Conservation (phyloP, 2,329 filamentous ascomycete genomes). For the Phialemonium atrogriseum region DNA sequence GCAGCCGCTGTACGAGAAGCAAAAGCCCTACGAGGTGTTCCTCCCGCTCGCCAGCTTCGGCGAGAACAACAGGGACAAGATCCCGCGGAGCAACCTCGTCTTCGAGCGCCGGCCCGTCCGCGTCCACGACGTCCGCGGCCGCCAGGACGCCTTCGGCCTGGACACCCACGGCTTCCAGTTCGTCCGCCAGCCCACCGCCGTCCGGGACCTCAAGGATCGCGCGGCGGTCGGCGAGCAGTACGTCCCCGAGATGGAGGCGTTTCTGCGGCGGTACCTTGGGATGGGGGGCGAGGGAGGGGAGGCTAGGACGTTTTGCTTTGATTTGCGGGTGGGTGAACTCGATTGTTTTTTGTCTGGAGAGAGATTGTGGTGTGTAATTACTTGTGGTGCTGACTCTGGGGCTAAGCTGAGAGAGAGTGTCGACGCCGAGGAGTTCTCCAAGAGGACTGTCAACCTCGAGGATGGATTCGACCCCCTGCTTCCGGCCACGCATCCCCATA, state of each 20-base stretch:
- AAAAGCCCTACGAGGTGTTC: constrained; percentile 5
- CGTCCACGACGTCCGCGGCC: constrained; percentile 4
- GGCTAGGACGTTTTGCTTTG: constrained; percentile 1
- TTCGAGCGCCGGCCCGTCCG: constrained; percentile 3
- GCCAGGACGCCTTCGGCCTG: background rate
- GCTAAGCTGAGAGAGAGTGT: constrained; percentile 4
- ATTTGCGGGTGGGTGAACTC: too few species aligned
- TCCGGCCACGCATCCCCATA: constrained; percentile 4
- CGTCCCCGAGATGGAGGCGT: constrained; percentile 3
- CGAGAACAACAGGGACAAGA: too few species aligned
- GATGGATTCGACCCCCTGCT: constrained; percentile 5
- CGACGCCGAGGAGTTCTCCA: constrained; percentile 1
- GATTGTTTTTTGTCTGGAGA: too few species aligned
- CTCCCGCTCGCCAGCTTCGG: background rate
- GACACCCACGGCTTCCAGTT: constrained; percentile 4
- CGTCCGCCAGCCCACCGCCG: background rate
- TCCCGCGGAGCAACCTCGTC: constrained; percentile 4
- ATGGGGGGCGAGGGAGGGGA: too few species aligned
- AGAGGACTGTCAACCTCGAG: constrained; percentile 3
- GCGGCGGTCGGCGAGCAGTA: too few species aligned
- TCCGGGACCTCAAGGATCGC: constrained; percentile 2
- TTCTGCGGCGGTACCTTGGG: background rate
- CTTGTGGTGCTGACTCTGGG: too few species aligned
- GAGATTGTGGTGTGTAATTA: too few species aligned
- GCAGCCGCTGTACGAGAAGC: background rate